Evolutionary conservation across 768 basidiomycete genomes (phyloP).

Genomic region (Amanita inopinata): DNA sequence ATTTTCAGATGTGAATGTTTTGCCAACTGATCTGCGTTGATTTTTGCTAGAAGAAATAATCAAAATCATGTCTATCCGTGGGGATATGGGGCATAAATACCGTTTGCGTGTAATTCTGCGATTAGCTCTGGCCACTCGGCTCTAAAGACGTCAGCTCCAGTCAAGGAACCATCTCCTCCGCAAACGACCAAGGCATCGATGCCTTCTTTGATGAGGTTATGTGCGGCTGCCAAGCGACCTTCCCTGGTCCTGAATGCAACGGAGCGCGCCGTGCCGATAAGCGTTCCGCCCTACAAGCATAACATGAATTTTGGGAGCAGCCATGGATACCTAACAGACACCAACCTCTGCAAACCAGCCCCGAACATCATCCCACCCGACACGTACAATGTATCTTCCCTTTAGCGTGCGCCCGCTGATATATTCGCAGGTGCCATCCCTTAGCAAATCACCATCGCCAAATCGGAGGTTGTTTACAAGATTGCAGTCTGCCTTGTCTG

Average conservation of each 20-base stretch:
- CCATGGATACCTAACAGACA: slow-evolving; percentile 7
- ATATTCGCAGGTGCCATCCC: slow-evolving; percentile 76
- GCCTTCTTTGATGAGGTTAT: slow-evolving; percentile 91
- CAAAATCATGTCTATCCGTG: slow-evolving; percentile 1
- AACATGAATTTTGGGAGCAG: no score
- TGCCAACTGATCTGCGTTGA: slow-evolving; percentile 64
- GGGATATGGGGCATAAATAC: not conserved
- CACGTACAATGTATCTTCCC: slow-evolving; percentile 87
- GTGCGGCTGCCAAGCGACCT: slow-evolving; percentile 81
- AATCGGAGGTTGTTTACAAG: slow-evolving; percentile 58
- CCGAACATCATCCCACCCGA: slow-evolving; percentile 96
- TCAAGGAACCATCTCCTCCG: slow-evolving; percentile 94
- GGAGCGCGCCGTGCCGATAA: slow-evolving; percentile 91
- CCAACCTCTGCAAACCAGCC: slow-evolving; percentile 87
- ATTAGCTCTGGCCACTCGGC: slow-evolving; percentile 91
- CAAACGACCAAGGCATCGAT: slow-evolving; percentile 97
- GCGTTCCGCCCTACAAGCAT: slow-evolving; percentile 68
- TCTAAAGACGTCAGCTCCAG: slow-evolving; percentile 90
- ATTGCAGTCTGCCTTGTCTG: slow-evolving; percentile 10
- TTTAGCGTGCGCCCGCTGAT: slow-evolving; percentile 65
- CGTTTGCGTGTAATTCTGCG: slow-evolving; percentile 43
- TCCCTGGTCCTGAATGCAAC: slow-evolving; percentile 76
- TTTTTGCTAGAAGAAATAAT: slow-evolving; percentile 39
- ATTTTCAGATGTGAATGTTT: slow-evolving; percentile 81
- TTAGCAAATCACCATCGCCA: slow-evolving; percentile 68